Base-by-base conservation (phyloP, 2,329 filamentous ascomycete genomes). In the Elsinoe arachidis region DNA sequence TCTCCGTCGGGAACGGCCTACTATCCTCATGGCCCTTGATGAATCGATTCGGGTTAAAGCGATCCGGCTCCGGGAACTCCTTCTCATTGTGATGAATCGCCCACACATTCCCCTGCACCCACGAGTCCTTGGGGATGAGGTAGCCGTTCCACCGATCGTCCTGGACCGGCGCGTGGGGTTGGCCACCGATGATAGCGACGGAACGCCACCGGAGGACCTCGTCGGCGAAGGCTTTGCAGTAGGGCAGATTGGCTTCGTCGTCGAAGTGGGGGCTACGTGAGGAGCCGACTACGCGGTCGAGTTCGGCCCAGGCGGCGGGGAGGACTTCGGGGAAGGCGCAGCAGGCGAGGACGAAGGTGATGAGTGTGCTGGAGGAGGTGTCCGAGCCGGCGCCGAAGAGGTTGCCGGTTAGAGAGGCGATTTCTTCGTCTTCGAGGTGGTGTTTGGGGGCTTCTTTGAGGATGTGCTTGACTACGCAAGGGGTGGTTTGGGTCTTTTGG, bases 141-240 rank as follows among this genome's bases (percentile, higher is more conserved):
- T 64, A 66, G 43, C 65, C 64, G 23, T 63, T 63, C 46, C 60
- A 68, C 15, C 56, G 52, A 37, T 68, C 65, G 39, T 68, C 66
- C 52, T 61, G 37, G 19, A 62, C 57, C 2, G 63, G 63, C 9
- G 65, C 62, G 55, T 67, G 65, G 11, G 65, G 77, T 0, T 87
- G 87, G 0, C 91, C 76, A 62, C 83, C 88, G 62, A 92, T 85
- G 2, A 87, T 85, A 59, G 90, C 85, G 21, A 90, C 86, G 1
- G 83, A 85, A 77, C 83, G 90, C 75, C 81, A 91, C 15, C 88
- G 80, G 1, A 91, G 75, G 1, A 85, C 81, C 66, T 92, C 88
- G 65, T 89, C 89, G 57, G 87, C 85, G 14, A 91, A 71, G 0
- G 87, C 87, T 0, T 84, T 86, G 55, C 90, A 73, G 66, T 90